Base-by-base conservation (phyloP, 257 asterid species). In the Primulina huaijiensis region DNA sequence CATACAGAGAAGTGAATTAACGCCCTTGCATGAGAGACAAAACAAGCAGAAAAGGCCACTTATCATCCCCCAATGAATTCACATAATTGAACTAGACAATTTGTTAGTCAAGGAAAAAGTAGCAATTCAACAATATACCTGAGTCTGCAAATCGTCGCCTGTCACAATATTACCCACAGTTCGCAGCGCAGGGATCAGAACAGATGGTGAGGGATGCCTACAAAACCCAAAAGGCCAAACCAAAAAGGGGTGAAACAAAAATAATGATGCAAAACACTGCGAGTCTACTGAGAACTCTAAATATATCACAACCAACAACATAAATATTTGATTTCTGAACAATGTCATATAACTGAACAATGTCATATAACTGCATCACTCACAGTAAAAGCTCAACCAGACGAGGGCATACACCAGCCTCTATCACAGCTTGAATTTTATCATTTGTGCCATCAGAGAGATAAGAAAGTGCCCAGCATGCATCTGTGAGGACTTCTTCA, bases 401-500 rank as follows among this genome's bases (percentile, higher is more conserved):
- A 68, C 91, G 86, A 60, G 89, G 84, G 64, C 89, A 83, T 25
- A 80, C 85, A 65, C 85, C 91, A 61, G 85, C 71, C 40, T 85
- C 86, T 37, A 85, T 85, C 75, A 83, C 90, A 58, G 86, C 82
- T 75, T 83, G 88, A 56, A 85, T 85, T 78, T 85, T 83, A 67
- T 85, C 90, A 81, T 83, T 85, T 19, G 84, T 63, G 53, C 90
- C 90, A 72, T 85, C 90, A 33, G 88, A 81, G 34, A 85, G 83
- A 78, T 85, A 83, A 3, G 90, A 83, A 29, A 85, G 90, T 53
- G 90, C 90, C 88, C 90, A 82, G 73, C 88, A 83, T 52, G 90
- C 86, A 77, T 85, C 88, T 27, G 90, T 79, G 16, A 85, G 76
- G 69, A 85, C 88, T 71, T 85, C 89, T 75, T 86, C 87, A 56